Percentiles rank a stretch among this genome's conserved stretches.
Conservation (phyloP, 129 eudicot species). For the Erigeron canadensis region DNA sequence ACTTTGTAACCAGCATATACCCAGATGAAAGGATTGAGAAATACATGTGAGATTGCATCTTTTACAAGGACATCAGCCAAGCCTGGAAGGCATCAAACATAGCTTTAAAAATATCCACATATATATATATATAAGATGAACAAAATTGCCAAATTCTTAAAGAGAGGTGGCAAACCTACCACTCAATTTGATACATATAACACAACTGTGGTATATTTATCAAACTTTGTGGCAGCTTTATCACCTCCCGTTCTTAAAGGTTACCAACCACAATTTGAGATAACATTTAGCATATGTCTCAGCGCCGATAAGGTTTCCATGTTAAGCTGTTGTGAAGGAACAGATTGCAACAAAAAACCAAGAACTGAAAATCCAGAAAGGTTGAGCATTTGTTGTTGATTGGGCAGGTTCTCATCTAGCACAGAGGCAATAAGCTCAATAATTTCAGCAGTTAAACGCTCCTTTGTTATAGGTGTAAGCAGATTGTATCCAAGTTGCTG, state of each 20-base stretch:
- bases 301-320: constrained; percentile 84
- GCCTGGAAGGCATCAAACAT: constrained; percentile 40
- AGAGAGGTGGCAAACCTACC: neutral
- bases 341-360: constrained; percentile 78
- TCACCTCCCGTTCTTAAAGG: neutral
- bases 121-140: constrained; percentile 1
- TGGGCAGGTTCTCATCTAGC: constrained; percentile 85
- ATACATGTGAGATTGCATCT: constrained; percentile 84
- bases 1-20: constrained; percentile 74
- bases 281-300: constrained; percentile 75
- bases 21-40: constrained; percentile 89
- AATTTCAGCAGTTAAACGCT: constrained; percentile 83
- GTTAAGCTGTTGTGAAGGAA: constrained; percentile 81
- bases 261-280: constrained; percentile 68
- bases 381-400: constrained; percentile 95
- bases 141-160: neutral
- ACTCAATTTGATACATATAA: no score
- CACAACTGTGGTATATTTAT: no score
- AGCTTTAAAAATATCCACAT: constrained; percentile 2
- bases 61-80: constrained; percentile 86
- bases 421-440: constrained; percentile 91
- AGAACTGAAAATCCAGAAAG: constrained; percentile 90
- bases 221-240: no score
- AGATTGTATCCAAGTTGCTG: constrained; percentile 42
- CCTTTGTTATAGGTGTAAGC: constrained; percentile 73